Conservation (phyloP, 106 monocot species). For the Acorus calamus region DNA sequence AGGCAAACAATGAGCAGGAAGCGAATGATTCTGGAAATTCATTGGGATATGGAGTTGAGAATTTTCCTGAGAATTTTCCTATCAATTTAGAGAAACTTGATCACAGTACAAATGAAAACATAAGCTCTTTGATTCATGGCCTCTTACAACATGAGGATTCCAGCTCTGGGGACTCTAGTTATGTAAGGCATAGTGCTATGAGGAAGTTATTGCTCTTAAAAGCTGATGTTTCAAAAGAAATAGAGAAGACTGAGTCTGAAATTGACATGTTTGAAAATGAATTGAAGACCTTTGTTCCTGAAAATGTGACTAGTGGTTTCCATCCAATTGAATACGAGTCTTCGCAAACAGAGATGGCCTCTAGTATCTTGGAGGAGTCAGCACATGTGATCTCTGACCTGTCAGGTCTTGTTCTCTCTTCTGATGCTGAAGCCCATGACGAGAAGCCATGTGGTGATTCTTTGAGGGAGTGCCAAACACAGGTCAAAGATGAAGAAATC, state of each 20-base stretch:
- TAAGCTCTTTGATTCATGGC: conserved; percentile 38
- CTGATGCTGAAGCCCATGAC: no score
- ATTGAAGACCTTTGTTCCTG: conserved; percentile 37
- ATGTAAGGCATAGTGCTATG: conserved; percentile 15
- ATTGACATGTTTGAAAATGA: conserved; percentile 74
- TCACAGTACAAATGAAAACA: conserved; percentile 13
- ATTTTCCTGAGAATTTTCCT: conserved; percentile 19
- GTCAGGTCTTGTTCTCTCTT: no score
- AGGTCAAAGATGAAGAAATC: neutral
- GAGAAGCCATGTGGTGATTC: no score
- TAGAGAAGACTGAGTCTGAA: conserved; percentile 84
- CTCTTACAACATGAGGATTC: conserved; percentile 53
- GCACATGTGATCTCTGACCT: no score
- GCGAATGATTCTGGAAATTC: conserved; percentile 6
- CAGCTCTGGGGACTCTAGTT: conserved; percentile 50
- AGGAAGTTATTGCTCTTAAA: conserved; percentile 53
- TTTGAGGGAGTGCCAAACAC: conserved; percentile 3
- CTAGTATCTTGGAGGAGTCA: neutral
- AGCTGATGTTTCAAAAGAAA: conserved; percentile 41
- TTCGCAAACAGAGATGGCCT: neutral
- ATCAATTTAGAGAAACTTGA: conserved; percentile 29
- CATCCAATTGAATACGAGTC: neutral
- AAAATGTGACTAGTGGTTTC: neutral
- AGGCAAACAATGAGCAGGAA: conserved; percentile 25
- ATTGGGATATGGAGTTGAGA: conserved; percentile 7